Base-by-base conservation (phyloP, 2,329 filamentous ascomycete genomes). In the Hypoxylon rubiginosum region DNA sequence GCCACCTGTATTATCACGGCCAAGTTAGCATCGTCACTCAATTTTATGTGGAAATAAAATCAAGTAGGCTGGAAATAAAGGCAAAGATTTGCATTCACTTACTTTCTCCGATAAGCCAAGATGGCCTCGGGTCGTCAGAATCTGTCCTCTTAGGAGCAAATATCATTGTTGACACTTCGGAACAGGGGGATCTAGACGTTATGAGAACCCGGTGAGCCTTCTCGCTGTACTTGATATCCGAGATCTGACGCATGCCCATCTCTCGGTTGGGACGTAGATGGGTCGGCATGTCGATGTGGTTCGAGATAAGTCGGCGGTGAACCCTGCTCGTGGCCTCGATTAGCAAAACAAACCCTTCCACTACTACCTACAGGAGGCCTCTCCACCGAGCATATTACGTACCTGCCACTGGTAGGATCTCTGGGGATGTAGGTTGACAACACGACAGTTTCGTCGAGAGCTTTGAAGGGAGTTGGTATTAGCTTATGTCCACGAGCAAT, bases 141-240 rank as follows among this genome's bases (percentile, higher is more conserved):
- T 73, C 66, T 15, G 76, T 76, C 10, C 76, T 56, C 6, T 71
- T 72, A 15, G 82, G 80, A 1, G 77, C 77, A 68, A 84, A 82
- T 17, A 79, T 72, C 65, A 75, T 79, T 9, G 84, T 48, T 3
- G 79, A 77, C 68, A 77, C 15, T 64, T 75, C 45, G 68, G 66
- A 11, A 71, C 75, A 56, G 2, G 79, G 77, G 15, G 75, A 72
- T 0, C 79, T 73, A 6, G 82, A 82, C 4, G 83, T 82, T 30
- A 84, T 58, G 4, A 86, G 73, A 3, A 86, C 72, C 41, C 74
- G 79, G 60, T 81, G 75, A 1, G 80, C 80, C 4, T 80, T 75
- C 4, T 75, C 70, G 57, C 85, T 82, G 58, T 84, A 86, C 60
- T 80, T 79, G 68, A 88, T 81, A 4, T 83, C 83, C 8, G 82